phyloP scores from a whole-genome alignment of 2,329 filamentous ascomycete species.

The Arthrobotrys sphaeroides region DNA sequence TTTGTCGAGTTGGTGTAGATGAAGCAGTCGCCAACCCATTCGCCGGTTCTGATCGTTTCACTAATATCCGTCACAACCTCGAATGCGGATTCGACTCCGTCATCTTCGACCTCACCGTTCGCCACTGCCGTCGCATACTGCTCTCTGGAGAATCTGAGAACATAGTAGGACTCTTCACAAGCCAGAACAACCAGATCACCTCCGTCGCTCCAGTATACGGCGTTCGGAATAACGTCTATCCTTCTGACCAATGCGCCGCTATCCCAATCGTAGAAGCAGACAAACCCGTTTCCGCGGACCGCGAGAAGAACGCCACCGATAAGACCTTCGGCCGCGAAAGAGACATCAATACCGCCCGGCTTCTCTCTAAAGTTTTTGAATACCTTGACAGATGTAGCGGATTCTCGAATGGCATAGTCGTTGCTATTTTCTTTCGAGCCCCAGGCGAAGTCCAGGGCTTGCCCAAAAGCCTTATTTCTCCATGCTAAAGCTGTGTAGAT shows the following conservation, averaged over 20 bases:
- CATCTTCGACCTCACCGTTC: constrained; percentile 81
- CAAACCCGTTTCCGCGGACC: constrained; percentile 91
- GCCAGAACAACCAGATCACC: constrained; percentile 92
- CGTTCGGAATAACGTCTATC: constrained; percentile 76
- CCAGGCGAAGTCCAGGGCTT: constrained; percentile 96
- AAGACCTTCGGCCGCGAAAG: constrained; percentile 92
- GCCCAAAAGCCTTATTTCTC: constrained; percentile 97
- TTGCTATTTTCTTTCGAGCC: constrained; percentile 97
- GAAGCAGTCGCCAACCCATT: constrained; percentile 99
- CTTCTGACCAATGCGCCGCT: constrained; percentile 86
- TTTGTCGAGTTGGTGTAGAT: constrained; percentile 98
- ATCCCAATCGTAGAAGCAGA: constrained; percentile 97
- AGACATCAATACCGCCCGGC: constrained; percentile 85
- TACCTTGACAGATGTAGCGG: constrained; percentile 90
- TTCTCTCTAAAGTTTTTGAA: constrained; percentile 99
- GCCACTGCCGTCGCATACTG: constrained; percentile 86
- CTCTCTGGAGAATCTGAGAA: constrained; percentile 89
- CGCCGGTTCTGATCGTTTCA: constrained; percentile 82
- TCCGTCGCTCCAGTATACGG: constrained; percentile 92
- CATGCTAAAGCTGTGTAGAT: constrained; percentile 97
- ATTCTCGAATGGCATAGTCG: constrained; percentile 97
- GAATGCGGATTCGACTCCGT: constrained; percentile 94
- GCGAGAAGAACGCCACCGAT: constrained; percentile 89
- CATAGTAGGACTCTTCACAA: constrained; percentile 94
- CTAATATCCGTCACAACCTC: constrained; percentile 84